Percentiles rank a stretch among this genome's conserved stretches.
Evolutionary conservation across 345 rosid genomes (phyloP).

Genomic region (Eutrema yunnanense): DNA sequence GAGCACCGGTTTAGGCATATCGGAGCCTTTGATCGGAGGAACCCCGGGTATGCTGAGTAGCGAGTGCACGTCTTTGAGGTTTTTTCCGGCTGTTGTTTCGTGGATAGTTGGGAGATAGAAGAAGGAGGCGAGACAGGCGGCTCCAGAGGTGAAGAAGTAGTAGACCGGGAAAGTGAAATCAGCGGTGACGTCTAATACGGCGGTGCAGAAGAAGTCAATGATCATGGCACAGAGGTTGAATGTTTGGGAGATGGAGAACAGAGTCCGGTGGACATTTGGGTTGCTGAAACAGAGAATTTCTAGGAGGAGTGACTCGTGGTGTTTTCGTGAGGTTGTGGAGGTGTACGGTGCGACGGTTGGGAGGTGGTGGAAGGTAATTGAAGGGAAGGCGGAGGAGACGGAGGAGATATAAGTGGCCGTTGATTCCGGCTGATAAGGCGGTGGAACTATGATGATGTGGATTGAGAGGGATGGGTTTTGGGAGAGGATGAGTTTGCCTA

Average conservation of each 20-base stretch:
- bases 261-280: constrained; percentile 36
- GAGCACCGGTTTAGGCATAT: constrained; percentile 21
- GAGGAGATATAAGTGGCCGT: constrained; percentile 27
- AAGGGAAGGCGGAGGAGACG: constrained; percentile 34
- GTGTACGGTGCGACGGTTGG: constrained; percentile 28
- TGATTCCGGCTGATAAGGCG: constrained; percentile 40
- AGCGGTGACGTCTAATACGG: constrained; percentile 24
- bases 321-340: constrained; percentile 16
- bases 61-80: constrained; percentile 35
- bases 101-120: constrained; percentile 36
- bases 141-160: constrained; percentile 44
- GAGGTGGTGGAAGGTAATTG: constrained; percentile 47
- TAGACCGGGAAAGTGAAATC: constrained; percentile 39
- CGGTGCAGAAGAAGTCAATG: constrained; percentile 44
- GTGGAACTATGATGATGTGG: constrained; percentile 39
- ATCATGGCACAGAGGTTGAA: constrained; percentile 31
- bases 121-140: constrained; percentile 26
- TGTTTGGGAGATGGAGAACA: constrained; percentile 30
- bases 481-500: constrained; percentile 46
- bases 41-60: constrained; percentile 39
- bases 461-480: constrained; percentile 45
- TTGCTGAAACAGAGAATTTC: constrained; percentile 35
- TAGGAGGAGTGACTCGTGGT: constrained; percentile 31
- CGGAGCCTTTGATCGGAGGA: constrained; percentile 28
- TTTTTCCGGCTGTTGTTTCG: constrained; percentile 18